Conservation (phyloP, 257 asterid species). For the Ballota nigra region DNA sequence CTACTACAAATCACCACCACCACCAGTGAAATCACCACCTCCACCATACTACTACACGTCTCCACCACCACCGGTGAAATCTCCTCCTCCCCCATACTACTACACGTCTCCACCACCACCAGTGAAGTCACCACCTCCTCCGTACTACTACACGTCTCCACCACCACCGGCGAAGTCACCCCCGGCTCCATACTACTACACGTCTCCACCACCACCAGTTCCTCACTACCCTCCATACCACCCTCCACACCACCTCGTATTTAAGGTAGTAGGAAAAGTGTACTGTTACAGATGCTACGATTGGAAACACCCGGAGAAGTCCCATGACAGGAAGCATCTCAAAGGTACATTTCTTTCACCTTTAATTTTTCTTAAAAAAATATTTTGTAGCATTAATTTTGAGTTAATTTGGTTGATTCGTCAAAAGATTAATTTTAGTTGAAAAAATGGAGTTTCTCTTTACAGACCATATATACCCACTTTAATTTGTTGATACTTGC, state of each 20-base stretch:
- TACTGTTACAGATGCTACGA: constrained; percentile 2
- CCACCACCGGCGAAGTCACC: constrained; percentile 28
- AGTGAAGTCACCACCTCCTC: no score
- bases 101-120: constrained; percentile 29
- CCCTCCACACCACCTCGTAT: not conserved
- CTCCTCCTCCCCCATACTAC: constrained; percentile 23
- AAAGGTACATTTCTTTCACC: not conserved
- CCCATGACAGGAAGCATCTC: constrained; percentile 1
- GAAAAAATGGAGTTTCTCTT: not conserved
- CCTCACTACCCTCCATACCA: not conserved
- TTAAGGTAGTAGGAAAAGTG: not conserved
- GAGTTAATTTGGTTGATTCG: not conserved
- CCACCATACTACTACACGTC: constrained; percentile 19
- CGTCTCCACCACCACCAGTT: constrained; percentile 27
- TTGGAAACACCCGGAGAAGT: not conserved
- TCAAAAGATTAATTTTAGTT: not conserved
- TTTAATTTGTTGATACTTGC: not conserved
- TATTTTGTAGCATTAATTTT: not conserved
- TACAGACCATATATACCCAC: not conserved
- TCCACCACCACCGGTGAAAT: constrained; percentile 29
- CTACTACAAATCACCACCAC: constrained; percentile 25
- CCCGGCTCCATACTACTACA: constrained; percentile 22
- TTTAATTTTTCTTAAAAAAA: not conserved
- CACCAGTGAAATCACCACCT: constrained; percentile 14
- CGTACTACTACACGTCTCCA: constrained; percentile 29